Evolutionary conservation across 2,329 filamentous ascomycete species (phyloP), one percentile per base, ranked within the genome.

Genomic region (Didymella arachidicola): DNA sequence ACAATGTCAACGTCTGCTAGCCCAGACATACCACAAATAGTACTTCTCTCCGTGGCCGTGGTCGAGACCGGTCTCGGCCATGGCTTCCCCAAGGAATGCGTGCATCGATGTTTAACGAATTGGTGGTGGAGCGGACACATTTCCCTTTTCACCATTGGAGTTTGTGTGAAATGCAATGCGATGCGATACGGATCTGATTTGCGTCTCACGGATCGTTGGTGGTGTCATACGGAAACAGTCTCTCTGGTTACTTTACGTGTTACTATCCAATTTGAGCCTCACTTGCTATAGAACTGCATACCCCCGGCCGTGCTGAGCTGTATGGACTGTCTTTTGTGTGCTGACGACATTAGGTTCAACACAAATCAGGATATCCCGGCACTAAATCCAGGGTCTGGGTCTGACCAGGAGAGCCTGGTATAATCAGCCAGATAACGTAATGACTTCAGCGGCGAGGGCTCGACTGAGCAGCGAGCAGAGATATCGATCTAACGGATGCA

Each of bases 211-310:
- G 71, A 70, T 70, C 65, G 69, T 72, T 72, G 67, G 70, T 70
- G 68, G 66, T 67, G 63, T 61, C 57, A 64, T 57, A 65, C 57
- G 63, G 62, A 67, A 72, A 68, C 67, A 72, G 68, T 73, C 67
- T 68, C 64, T 73, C 67, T 74, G 72, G 69, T 73, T 74, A 70
- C 64, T 69, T 73, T 72, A 72, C 62, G 63, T 71, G 68, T 63
- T 73, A 73, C 69, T 72, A 72, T 64, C 68, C 71, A 76, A 75
- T 76, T 75, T 73, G 73, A 76, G 70, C 67, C 66, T 74, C 69
- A 71, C 72, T 73, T 68, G 57, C 50, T 68, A 68, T 66, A 68
- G 52, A 63, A 43, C 6, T 10, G 22, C 10, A 18, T n/a, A 11
- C 19, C 16, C 30, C 26, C n/a, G 14, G 25, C 19, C 19, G 46